A percentile compares a stretch with the other conserved stretches of the same genome.
phyloP scores from a whole-genome alignment of 805 yeast species.

The Priceomyces fermenticarens region DNA sequence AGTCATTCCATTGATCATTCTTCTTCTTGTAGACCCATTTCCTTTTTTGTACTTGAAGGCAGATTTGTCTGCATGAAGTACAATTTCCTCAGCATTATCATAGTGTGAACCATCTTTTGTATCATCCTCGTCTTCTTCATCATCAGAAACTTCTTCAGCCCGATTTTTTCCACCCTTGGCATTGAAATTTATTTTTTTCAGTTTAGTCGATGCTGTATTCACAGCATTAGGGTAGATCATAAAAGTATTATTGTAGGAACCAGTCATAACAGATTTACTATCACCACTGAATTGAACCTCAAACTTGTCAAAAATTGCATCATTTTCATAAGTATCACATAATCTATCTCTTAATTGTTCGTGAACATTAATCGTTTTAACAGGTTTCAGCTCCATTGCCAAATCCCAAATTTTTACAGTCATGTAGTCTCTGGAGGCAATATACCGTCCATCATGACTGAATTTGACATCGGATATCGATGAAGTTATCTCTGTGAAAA shows the following conservation, averaged over 20 bases:
- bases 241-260: constrained; percentile 94
- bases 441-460: constrained; percentile 86
- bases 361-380: constrained; percentile 92
- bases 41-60: constrained; percentile 84
- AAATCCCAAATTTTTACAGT: constrained; percentile 98
- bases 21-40: constrained; percentile 38
- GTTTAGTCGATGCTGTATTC: constrained; percentile 13
- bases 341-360: constrained; percentile 89
- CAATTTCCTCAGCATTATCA: constrained; percentile 53
- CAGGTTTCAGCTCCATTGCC: constrained; percentile 92
- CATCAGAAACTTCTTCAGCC: constrained; percentile 13
- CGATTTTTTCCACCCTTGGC: constrained; percentile 7
- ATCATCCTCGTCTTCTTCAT: constrained; percentile 19
- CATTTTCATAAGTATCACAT: constrained; percentile 97
- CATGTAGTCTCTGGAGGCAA: constrained; percentile 96
- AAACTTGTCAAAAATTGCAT: constrained; percentile 96
- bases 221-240: constrained; percentile 91
- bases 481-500: constrained; percentile 95
- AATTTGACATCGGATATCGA: constrained; percentile 92
- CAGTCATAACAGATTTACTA: constrained; percentile 89
- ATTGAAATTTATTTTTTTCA: background rate
- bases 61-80: constrained; percentile 95
- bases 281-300: constrained; percentile 96
- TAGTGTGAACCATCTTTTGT: constrained; percentile 1
- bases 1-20: constrained; percentile 47